Percentiles rank a stretch among this genome's conserved stretches.
Conservation (phyloP, 2,329 filamentous ascomycete species). For the Fusarium sp. region DNA sequence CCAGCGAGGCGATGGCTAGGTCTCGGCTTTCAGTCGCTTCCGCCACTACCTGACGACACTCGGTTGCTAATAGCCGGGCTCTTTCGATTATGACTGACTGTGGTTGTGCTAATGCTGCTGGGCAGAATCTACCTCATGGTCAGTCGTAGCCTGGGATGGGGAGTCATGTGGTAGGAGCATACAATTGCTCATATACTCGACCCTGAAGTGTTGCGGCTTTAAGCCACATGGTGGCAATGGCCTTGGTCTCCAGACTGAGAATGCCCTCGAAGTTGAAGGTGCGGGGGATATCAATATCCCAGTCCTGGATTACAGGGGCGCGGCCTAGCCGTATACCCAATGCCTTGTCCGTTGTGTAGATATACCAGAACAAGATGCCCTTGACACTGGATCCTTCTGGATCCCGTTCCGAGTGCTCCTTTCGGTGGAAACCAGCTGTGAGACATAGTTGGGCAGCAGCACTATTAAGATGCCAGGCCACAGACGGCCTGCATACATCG, state of each 20-base stretch:
- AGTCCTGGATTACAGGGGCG: slow-evolving; percentile 67
- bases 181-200: slow-evolving; percentile 65
- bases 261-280: slow-evolving; percentile 56
- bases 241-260: slow-evolving; percentile 42
- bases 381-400: slow-evolving; percentile 49
- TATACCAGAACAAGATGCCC: slow-evolving; percentile 59
- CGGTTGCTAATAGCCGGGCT: slow-evolving; percentile 52
- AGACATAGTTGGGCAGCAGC: slow-evolving; percentile 70
- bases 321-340: slow-evolving; percentile 69
- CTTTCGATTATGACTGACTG: slow-evolving; percentile 53
- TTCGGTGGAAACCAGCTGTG: slow-evolving; percentile 69
- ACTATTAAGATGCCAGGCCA: slow-evolving; percentile 72
- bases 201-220: slow-evolving; percentile 66
- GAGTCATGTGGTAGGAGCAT: slow-evolving; percentile 8
- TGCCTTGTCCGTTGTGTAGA: slow-evolving; percentile 68
- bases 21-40: slow-evolving; percentile 50
- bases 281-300: slow-evolving; percentile 65
- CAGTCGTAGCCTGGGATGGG: neutral
- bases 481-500: slow-evolving; percentile 69
- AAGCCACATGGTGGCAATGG: slow-evolving; percentile 65
- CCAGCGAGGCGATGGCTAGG: slow-evolving; percentile 50
- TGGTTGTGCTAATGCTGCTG: slow-evolving; percentile 54
- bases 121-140: slow-evolving; percentile 58
- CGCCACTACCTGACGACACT: slow-evolving; percentile 51
- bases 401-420: slow-evolving; percentile 44